Evolutionary conservation across 108 stramenopile species (phyloP).

Genomic region (Pseudonitzschia delicatissima): DNA sequence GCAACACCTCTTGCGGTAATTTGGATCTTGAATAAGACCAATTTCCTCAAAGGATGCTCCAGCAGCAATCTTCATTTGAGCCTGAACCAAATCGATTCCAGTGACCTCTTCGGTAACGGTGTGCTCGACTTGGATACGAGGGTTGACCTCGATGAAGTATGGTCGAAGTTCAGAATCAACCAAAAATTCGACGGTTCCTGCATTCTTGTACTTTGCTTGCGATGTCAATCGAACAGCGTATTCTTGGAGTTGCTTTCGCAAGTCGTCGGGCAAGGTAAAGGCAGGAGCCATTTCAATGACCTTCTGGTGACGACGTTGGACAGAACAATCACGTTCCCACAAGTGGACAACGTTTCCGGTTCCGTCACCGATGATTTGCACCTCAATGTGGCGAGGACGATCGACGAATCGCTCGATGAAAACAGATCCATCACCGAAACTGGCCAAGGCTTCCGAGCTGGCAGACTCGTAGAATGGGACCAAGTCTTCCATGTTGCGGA

Average conservation of each 20-base stretch:
- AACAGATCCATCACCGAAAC: conserved; percentile 81
- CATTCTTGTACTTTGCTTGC: conserved; percentile 91
- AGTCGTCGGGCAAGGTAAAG: conserved; percentile 63
- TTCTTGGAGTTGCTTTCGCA: conserved; percentile 70
- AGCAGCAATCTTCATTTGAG: conserved; percentile 89
- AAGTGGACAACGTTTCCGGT: conserved; percentile 93
- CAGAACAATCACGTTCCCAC: conserved; percentile 84
- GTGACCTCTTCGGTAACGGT: conserved; percentile 97
- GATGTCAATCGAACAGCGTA: conserved; percentile 84
- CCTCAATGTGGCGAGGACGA: conserved; percentile 92
- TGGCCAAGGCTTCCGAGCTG: conserved; percentile 64
- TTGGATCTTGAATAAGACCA: conserved; percentile 63
- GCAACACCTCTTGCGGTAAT: conserved; percentile 70
- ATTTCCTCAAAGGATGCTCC: conserved; percentile 85
- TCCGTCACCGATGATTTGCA: conserved; percentile 93
- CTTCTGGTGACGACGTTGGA: conserved; percentile 97
- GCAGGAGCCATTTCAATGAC: conserved; percentile 98
- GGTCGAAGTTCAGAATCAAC: conserved; percentile 73
- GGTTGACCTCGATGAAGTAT: conserved; percentile 98
- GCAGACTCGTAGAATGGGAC: conserved; percentile 63
- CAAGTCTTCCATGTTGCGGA: conserved; percentile 53
- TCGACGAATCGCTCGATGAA: conserved; percentile 85
- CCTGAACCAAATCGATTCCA: conserved; percentile 91
- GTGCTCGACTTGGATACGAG: conserved; percentile 96
- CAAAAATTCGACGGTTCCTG: conserved; percentile 98